These are phyloP conservation scores for Metarhizium brunneum DNA, from an alignment of 2,329 filamentous ascomycete species.

Conservation along the genomic window DNA sequence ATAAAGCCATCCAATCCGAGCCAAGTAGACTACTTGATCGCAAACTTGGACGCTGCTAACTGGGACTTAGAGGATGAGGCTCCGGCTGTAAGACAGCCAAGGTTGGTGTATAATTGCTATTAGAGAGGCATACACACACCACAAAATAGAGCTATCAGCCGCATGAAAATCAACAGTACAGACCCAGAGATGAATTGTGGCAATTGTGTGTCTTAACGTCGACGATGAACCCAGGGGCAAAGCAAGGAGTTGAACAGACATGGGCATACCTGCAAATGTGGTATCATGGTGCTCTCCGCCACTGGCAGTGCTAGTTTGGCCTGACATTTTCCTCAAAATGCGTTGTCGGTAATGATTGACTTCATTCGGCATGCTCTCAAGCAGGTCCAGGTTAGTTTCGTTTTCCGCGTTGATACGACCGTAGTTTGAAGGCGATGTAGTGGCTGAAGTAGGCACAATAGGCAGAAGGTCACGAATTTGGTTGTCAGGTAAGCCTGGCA, in stretches of 20 bases:
- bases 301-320: neutral
- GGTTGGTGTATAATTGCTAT: too few species aligned
- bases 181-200: neutral
- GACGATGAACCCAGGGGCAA: neutral
- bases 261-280: neutral
- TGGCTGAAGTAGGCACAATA: slow-evolving; percentile 9
- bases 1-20: too few species aligned
- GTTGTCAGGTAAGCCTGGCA: neutral
- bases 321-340: neutral
- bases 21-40: too few species aligned
- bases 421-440: slow-evolving; percentile 17
- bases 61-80: too few species aligned
- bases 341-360: slow-evolving; percentile 2
- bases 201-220: neutral
- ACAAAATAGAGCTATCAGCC: too few species aligned
- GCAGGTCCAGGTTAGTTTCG: slow-evolving; percentile 21
- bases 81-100: too few species aligned
- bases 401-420: slow-evolving; percentile 27
- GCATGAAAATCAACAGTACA: neutral
- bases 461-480: slow-evolving; percentile 5
- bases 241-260: neutral
- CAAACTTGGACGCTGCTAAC: too few species aligned
- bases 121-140: too few species aligned
- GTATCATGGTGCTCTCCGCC: neutral
- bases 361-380: slow-evolving; percentile 18